These are phyloP conservation scores for Exserohilum rostratum DNA, from an alignment of 2,329 filamentous ascomycete species.

Conservation along the genomic window DNA sequence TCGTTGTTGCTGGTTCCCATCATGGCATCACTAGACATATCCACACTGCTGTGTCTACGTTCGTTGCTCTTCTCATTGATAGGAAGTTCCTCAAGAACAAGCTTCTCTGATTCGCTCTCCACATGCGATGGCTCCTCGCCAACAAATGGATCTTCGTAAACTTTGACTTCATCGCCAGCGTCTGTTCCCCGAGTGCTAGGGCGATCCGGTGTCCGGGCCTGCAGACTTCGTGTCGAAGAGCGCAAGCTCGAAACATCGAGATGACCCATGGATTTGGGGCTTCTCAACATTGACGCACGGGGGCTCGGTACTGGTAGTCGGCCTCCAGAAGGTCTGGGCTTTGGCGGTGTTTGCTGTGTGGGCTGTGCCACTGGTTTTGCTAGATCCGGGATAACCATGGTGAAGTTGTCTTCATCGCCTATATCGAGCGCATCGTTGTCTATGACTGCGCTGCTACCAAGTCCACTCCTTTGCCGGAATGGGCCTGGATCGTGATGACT, in stretches of 20 bases:
- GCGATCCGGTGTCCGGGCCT: slow-evolving; percentile 42
- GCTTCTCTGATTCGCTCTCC: slow-evolving; percentile 46
- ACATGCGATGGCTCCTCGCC: slow-evolving; percentile 40
- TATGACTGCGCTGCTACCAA: slow-evolving; percentile 48
- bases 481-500: slow-evolving; percentile 39
- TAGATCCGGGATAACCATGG: slow-evolving; percentile 56
- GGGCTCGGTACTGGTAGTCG: slow-evolving; percentile 39
- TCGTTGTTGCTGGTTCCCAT: slow-evolving; percentile 33
- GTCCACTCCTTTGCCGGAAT: slow-evolving; percentile 47
- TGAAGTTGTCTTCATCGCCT: slow-evolving; percentile 57
- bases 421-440: slow-evolving; percentile 48
- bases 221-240: slow-evolving; percentile 38
- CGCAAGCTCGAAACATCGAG: slow-evolving; percentile 20
- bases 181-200: slow-evolving; percentile 41
- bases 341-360: slow-evolving; percentile 42
- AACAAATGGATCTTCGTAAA: slow-evolving; percentile 61
- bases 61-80: slow-evolving; percentile 55
- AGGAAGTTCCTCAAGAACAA: slow-evolving; percentile 58
- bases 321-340: slow-evolving; percentile 29
- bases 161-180: slow-evolving; percentile 53
- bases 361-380: slow-evolving; percentile 36
- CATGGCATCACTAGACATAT: slow-evolving; percentile 32
- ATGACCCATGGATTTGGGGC: slow-evolving; percentile 39
- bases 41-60: slow-evolving; percentile 40
- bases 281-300: slow-evolving; percentile 32